Percentiles rank a stretch among this genome's conserved stretches.
phyloP scores from a whole-genome alignment of 2,329 filamentous ascomycete genomes.

The Botrytis fabae region DNA sequence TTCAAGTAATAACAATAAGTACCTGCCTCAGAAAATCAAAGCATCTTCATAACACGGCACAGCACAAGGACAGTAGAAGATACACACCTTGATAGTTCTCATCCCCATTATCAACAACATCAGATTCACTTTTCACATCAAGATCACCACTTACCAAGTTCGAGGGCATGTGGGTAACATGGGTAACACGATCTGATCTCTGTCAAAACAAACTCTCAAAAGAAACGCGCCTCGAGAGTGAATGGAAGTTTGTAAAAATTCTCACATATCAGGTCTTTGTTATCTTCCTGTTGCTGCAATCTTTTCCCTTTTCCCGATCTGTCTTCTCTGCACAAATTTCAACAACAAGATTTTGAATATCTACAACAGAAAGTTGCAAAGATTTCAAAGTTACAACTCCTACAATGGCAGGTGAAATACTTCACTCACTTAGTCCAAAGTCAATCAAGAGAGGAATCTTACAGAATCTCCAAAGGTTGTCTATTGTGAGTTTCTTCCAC shows the following conservation, averaged over 20 bases:
- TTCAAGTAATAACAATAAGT: not conserved
- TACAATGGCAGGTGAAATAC: slow-evolving; percentile 5
- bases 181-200: not conserved
- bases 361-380: not conserved
- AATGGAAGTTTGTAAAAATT: not conserved
- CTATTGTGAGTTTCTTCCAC: not conserved
- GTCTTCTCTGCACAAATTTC: not conserved
- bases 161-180: not conserved
- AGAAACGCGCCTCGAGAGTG: not conserved
- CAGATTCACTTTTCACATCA: slow-evolving; percentile 10
- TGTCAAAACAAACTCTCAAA: not conserved
- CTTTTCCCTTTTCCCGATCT: not conserved
- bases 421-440: slow-evolving; percentile 2
- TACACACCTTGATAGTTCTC: not conserved
- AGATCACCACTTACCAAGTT: not conserved
- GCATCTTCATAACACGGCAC: not conserved
- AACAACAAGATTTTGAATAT: not conserved
- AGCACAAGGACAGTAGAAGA: not conserved
- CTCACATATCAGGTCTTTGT: not conserved
- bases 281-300: not conserved
- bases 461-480: slow-evolving; percentile 8
- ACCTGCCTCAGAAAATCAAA: not conserved
- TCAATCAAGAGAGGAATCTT: slow-evolving; percentile 1
- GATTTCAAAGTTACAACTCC: not conserved
- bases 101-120: not conserved